phyloP scores from a whole-genome alignment of 495 filamentous ascomycete genomes.

The Mytilinidion resinicola region DNA sequence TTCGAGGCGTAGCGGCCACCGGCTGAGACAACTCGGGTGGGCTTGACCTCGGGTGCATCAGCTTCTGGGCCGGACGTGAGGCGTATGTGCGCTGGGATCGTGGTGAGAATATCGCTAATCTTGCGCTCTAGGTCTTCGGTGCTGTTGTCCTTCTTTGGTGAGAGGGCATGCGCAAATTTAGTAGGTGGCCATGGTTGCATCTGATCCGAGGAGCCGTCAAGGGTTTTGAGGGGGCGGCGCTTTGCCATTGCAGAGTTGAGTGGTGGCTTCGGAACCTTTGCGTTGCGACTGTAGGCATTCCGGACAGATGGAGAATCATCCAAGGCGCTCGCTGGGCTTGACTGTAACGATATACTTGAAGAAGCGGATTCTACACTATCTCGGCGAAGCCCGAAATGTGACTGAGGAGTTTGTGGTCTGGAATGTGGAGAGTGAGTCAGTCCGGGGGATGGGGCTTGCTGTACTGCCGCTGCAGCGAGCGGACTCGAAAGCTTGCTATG shows the following conservation, averaged over 20 bases:
- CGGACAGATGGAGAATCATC: slow-evolving; percentile 26
- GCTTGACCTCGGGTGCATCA: slow-evolving; percentile 22
- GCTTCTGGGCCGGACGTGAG: slow-evolving; percentile 52
- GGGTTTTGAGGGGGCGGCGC: slow-evolving; percentile 17
- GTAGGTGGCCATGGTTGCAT: slow-evolving; percentile 23
- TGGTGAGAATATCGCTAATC: slow-evolving; percentile 75
- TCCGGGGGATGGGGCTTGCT: not conserved
- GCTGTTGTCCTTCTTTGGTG: slow-evolving; percentile 5
- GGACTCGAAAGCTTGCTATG: not conserved
- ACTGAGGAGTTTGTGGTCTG: slow-evolving; percentile 15
- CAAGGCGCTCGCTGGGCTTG: slow-evolving; percentile 15
- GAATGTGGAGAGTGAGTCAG: not conserved
- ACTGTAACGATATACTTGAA: slow-evolving; percentile 14
- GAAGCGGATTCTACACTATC: slow-evolving; percentile 15
- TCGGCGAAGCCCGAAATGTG: slow-evolving; percentile 3
- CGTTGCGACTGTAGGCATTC: slow-evolving; percentile 12
- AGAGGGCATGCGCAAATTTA: slow-evolving; percentile 8
- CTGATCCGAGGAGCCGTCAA: slow-evolving; percentile 2
- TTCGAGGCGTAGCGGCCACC: slow-evolving; percentile 12
- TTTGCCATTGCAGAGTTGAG: slow-evolving; percentile 35
- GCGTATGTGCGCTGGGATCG: slow-evolving; percentile 72
- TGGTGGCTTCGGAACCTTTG: slow-evolving; percentile 19
- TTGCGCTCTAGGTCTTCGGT: slow-evolving; percentile 71
- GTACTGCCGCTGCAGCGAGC: not conserved
- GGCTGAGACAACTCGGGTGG: slow-evolving; percentile 3